phyloP scores from a whole-genome alignment of 2,329 filamentous ascomycete genomes.

The Paradendryphiella salina region DNA sequence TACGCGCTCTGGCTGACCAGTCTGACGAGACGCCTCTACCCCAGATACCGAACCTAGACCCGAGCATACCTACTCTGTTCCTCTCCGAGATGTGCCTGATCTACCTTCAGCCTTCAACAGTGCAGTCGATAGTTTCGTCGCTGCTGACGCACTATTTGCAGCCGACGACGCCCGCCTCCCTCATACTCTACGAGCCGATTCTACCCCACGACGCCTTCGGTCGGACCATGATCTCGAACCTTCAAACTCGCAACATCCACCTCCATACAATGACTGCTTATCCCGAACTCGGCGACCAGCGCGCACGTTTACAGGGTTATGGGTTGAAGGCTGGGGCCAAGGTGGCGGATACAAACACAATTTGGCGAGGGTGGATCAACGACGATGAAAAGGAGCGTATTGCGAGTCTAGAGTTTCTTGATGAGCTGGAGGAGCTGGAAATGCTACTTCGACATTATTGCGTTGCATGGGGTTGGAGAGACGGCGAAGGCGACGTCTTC shows the following conservation, averaged over 20 bases:
- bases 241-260: constrained; percentile 77
- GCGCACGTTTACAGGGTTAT: constrained; percentile 64
- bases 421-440: constrained; percentile 94
- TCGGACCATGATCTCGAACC: constrained; percentile 86
- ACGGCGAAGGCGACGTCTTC: constrained; percentile 46
- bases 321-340: constrained; percentile 65
- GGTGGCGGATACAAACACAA: constrained; percentile 64
- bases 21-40: constrained; percentile 25
- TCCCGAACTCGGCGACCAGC: constrained; percentile 68
- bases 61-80: constrained; percentile 73
- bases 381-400: constrained; percentile 76
- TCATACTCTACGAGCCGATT: constrained; percentile 89
- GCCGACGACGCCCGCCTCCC: constrained; percentile 55
- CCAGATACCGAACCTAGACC: constrained; percentile 53
- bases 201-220: constrained; percentile 84
- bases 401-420: constrained; percentile 78
- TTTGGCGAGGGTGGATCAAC: constrained; percentile 77
- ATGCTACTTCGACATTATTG: constrained; percentile 87
- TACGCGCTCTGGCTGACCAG: constrained; percentile 60
- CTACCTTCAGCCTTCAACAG: constrained; percentile 72
- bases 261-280: constrained; percentile 82
- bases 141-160: constrained; percentile 44
- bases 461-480: constrained; percentile 83
- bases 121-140: constrained; percentile 62
- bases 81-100: constrained; percentile 95